A percentile compares a stretch with the other conserved stretches of the same genome.
These are phyloP conservation scores for Pyricularia grisea DNA, from an alignment of 2,329 filamentous ascomycete species.

Conservation along the genomic window DNA sequence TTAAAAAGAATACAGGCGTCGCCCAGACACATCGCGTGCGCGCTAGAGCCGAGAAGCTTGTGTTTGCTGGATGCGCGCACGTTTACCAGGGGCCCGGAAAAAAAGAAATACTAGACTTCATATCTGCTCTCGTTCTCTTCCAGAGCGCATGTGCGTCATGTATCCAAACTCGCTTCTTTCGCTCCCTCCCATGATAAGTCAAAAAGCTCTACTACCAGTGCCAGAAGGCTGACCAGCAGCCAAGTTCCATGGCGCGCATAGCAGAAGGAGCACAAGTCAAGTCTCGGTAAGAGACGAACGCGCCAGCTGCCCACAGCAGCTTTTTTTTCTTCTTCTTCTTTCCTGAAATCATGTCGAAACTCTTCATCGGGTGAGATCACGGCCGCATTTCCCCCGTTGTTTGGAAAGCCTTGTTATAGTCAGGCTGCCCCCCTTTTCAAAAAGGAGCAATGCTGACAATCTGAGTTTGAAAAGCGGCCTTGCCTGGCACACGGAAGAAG, in stretches of 20 bases:
- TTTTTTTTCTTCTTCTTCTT: too few relatives aligned
- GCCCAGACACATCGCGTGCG: not conserved
- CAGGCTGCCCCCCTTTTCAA: not conserved
- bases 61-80: not conserved
- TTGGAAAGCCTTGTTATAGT: not conserved
- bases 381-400: not conserved
- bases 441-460: not conserved
- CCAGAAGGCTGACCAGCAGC: conserved; percentile 1
- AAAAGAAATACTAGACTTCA: not conserved
- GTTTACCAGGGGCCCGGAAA: not conserved
- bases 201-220: not conserved
- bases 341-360: conserved; percentile 63
- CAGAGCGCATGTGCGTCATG: not conserved
- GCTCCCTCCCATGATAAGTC: not conserved
- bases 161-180: not conserved
- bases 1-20: not conserved
- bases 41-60: not conserved
- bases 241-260: conserved; percentile 1
- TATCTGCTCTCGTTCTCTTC: not conserved
- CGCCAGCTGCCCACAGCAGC: not conserved
- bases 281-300: not conserved
- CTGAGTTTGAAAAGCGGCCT: conserved; percentile 63
- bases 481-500: conserved; percentile 95
- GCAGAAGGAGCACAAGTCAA: conserved; percentile 7
- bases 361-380: conserved; percentile 77